Percentiles rank a stretch among this genome's conserved stretches.
Evolutionary conservation across 2,329 filamentous ascomycete species (phyloP).

Genomic region (Cercospora citrullina): DNA sequence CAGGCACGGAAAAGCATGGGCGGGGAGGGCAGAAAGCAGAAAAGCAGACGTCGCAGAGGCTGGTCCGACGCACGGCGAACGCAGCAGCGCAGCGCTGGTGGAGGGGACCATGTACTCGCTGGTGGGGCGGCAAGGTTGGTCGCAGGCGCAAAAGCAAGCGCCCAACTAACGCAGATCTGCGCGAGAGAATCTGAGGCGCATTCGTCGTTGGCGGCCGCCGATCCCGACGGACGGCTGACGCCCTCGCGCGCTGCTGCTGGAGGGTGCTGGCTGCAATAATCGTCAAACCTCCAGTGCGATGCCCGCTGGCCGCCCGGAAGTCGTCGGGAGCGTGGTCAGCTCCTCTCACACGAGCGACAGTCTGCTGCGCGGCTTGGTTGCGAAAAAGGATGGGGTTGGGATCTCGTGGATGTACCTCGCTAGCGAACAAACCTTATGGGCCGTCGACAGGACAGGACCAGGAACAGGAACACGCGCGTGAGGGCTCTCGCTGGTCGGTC

Average conservation of each 20-base stretch:
- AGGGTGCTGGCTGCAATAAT: background rate
- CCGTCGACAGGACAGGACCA: slow-evolving; percentile 7
- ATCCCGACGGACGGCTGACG: background rate
- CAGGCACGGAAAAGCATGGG: slow-evolving; percentile 22
- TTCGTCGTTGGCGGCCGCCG: slow-evolving; percentile 9
- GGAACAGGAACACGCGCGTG: slow-evolving; percentile 25
- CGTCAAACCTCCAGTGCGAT: background rate
- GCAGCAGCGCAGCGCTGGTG: slow-evolving; percentile 10
- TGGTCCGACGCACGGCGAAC: background rate
- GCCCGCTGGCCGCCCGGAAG: slow-evolving; percentile 12
- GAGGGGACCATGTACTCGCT: slow-evolving; percentile 16
- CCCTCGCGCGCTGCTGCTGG: background rate
- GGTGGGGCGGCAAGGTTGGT: slow-evolving; percentile 20
- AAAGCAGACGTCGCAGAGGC: background rate
- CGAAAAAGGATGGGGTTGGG: slow-evolving; percentile 20
- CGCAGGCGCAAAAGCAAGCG: slow-evolving; percentile 19
- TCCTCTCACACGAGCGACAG: slow-evolving; percentile 3
- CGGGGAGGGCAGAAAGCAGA: slow-evolving; percentile 8
- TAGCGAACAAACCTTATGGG: slow-evolving; percentile 15
- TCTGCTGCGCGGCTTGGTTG: slow-evolving; percentile 4
- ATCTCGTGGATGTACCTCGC: slow-evolving; percentile 23
- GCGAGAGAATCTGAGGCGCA: slow-evolving; percentile 11
- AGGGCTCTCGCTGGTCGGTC: background rate
- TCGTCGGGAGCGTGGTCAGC: slow-evolving; percentile 16
- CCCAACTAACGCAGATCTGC: slow-evolving; percentile 21